These are phyloP conservation scores for Chlorokybus atmophyticus DNA, from an alignment of 139 green algal species.

Conservation along the genomic window DNA sequence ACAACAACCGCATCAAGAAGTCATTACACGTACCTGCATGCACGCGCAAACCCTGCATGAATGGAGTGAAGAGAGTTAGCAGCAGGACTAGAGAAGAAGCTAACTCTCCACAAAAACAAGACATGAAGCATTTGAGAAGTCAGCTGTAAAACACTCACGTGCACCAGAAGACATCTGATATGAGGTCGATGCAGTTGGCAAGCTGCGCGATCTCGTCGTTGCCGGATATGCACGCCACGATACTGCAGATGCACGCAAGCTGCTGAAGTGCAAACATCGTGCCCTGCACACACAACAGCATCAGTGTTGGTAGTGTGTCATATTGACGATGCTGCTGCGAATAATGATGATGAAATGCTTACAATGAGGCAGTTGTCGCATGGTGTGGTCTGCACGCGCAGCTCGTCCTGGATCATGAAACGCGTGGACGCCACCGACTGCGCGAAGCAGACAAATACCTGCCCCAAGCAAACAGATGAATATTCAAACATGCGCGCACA, in stretches of 20 bases:
- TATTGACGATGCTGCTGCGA: no score
- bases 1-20: no score
- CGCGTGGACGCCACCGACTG: no score
- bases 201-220: constrained; percentile 43
- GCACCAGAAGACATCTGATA: constrained; percentile 71
- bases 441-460: no score
- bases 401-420: no score
- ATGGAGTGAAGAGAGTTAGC: not conserved
- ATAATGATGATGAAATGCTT: no score
- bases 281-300: constrained; percentile 18
- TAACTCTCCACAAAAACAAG: no score
- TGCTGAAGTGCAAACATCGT: constrained; percentile 55
- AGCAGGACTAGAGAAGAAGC: no score
- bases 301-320: no score
- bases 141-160: constrained; percentile 34
- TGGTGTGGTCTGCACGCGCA: constrained; percentile 40
- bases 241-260: constrained; percentile 67
- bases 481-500: no score
- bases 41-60: constrained; percentile 63
- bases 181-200: constrained; percentile 50
- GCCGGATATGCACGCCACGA: constrained; percentile 60
- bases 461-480: no score
- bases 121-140: no score
- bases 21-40: constrained; percentile 54
- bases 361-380: constrained; percentile 73